phyloP scores from a whole-genome alignment of 345 rosid genomes.

The Hibiscus mutabilis region DNA sequence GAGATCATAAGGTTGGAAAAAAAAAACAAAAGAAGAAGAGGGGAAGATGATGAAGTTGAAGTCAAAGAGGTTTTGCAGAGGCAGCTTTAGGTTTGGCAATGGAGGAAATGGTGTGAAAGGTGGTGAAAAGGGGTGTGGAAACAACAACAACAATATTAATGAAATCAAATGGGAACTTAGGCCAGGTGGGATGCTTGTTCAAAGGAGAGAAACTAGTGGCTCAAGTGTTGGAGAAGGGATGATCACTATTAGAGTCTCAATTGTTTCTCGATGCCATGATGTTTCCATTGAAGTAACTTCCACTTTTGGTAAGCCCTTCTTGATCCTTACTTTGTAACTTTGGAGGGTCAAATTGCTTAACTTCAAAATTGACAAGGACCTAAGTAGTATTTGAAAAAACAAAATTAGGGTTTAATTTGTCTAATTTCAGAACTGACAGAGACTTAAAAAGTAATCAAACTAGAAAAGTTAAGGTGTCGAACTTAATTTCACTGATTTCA shows the following conservation, averaged over 20 bases:
- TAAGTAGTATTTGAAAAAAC: too few relatives aligned
- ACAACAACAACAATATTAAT: conserved; percentile 4
- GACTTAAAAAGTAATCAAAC: too few relatives aligned
- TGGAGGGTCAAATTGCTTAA: not conserved
- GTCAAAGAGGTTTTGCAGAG: conserved; percentile 59
- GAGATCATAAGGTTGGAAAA: not conserved
- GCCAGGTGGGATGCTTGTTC: conserved; percentile 96
- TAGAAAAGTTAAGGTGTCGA: too few relatives aligned
- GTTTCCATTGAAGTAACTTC: conserved; percentile 79
- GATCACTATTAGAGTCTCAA: conserved; percentile 64
- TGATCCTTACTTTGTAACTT: not conserved
- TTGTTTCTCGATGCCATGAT: conserved; percentile 56
- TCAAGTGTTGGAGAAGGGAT: conserved; percentile 30
- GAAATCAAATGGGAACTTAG: conserved; percentile 85
- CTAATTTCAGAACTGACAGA: too few relatives aligned
- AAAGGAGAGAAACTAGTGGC: conserved; percentile 47
- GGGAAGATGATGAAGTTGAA: conserved; percentile 50
- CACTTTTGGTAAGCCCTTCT: conserved; percentile 56
- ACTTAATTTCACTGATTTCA: too few relatives aligned
- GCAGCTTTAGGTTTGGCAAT: conserved; percentile 44
- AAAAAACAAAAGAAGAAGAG: not conserved
- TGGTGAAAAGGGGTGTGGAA: conserved; percentile 24
- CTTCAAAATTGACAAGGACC: too few relatives aligned
- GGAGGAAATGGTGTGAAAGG: not conserved
- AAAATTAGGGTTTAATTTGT: too few relatives aligned